These are phyloP conservation scores for Draba incana DNA, from an alignment of 345 rosid species.

Conservation along the genomic window DNA sequence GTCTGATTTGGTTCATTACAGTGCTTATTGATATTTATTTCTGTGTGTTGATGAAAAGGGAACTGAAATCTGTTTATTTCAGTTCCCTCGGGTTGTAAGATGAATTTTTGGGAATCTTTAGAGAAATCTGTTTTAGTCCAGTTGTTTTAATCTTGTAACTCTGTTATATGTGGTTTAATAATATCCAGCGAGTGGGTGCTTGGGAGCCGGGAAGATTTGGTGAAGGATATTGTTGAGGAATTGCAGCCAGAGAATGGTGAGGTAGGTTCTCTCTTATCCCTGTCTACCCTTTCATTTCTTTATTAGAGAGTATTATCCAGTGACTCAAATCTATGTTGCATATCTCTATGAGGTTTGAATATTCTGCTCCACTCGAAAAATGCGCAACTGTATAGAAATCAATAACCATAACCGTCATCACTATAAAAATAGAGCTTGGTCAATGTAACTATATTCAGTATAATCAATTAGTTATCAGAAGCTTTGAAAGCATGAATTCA, in stretches of 20 bases:
- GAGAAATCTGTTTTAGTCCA: neutral
- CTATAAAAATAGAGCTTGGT: neutral
- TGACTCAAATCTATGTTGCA: conserved; percentile 2
- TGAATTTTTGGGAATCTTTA: conserved; percentile 2
- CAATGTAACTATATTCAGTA: neutral
- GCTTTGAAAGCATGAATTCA: neutral
- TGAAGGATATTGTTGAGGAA: conserved; percentile 75
- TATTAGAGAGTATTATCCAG: conserved; percentile 13
- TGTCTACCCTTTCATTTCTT: conserved; percentile 11
- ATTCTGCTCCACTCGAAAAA: neutral
- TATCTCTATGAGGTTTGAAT: neutral
- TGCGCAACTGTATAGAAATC: conserved; percentile 1
- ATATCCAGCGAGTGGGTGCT: conserved; percentile 91
- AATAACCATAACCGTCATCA: conserved; percentile 1
- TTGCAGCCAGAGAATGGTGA: conserved; percentile 76
- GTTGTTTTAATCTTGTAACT: conserved; percentile 10
- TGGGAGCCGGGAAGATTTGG: conserved; percentile 94
- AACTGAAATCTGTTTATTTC: conserved; percentile 3
- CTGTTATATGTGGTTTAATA: conserved; percentile 3
- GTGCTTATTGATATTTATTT: neutral
- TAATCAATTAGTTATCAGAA: neutral
- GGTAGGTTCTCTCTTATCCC: conserved; percentile 52
- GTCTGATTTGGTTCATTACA: neutral
- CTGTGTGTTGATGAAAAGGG: conserved; percentile 7
- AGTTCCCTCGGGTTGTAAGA: neutral